Base-by-base conservation (phyloP, 345 rosid species). In the Euclidium syriacum region DNA sequence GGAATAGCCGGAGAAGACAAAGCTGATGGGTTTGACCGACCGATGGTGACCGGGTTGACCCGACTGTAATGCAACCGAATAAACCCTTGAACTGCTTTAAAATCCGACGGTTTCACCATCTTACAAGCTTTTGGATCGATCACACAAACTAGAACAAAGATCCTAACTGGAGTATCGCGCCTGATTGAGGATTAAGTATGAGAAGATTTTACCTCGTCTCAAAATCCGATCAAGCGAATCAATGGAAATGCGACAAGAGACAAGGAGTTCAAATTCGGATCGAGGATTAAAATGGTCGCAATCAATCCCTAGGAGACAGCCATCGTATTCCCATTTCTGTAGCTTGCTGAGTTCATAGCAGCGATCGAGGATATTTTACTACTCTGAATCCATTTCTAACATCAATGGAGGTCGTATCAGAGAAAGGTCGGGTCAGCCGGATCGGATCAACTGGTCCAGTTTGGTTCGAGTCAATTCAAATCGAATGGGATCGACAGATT, bases 21-120 rank as follows among this genome's bases (percentile, higher is more conserved):
- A 9, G 67, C 6, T 7, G 57, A 62, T 43, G 70, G 69, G 26
- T 60, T 80, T 42, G 87, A 51, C 4, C 47, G 66, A 39, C 17
- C 4, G n/a, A 55, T 32, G 34, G 70, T 52, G 0, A 60, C 43
- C 49, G 71, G 65, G 70, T 75, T 78, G 70, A 72, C 62, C 40
- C 59, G 70, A 39, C 12, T 32, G 64, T 53, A 68, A 40, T 75
- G 85, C n/a, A 70, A 36, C 11, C 73, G 78, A 50, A 82, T 71
- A 46, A 85, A 75, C 30, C 80, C 70, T 15, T 61, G 58, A 68
- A 79, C 38, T 62, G 71, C 61, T 68, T 54, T 75, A 4, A 65
- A 52, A 56, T 68, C 72, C 22, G 83, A 75, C 46, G 71, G 72
- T 73, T 73, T 79, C 32, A 80, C 77, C 87, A 82, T 82, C n/a